These are phyloP conservation scores for Beta macrorhiza DNA, from an alignment of 179 eudicot species.

Conservation along the genomic window DNA sequence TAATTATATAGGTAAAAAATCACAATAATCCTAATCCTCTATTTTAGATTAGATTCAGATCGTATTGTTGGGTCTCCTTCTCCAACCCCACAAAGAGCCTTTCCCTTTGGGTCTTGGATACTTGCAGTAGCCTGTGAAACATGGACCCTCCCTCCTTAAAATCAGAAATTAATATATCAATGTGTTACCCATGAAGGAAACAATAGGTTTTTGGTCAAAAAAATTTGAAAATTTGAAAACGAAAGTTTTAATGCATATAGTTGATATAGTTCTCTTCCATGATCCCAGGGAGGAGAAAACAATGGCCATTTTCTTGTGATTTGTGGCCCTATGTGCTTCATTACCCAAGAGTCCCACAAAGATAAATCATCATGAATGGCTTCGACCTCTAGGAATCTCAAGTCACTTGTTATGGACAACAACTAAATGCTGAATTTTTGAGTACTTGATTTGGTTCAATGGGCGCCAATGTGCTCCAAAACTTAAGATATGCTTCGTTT, in stretches of 20 bases:
- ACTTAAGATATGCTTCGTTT: too few species aligned
- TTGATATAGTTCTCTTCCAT: conserved; percentile 9
- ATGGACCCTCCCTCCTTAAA: conserved; percentile 18
- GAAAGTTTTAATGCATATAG: not conserved
- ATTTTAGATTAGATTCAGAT: too few species aligned
- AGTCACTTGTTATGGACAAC: not conserved
- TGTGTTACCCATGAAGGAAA: conserved; percentile 35
- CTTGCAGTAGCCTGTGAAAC: conserved; percentile 15
- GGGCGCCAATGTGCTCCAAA: not conserved
- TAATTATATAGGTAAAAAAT: too few species aligned
- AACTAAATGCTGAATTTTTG: not conserved
- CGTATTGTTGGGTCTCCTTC: too few species aligned
- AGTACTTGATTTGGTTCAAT: not conserved
- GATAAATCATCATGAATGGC: not conserved
- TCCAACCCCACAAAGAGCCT: not conserved
- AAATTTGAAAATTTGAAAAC: conserved; percentile 1
- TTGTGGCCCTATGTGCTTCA: conserved; percentile 18
- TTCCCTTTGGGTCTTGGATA: not conserved
- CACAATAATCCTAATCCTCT: too few species aligned
- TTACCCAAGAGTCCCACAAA: conserved; percentile 7
- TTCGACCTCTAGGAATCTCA: not conserved
- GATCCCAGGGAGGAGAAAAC: conserved; percentile 19
- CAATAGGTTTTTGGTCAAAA: conserved; percentile 20
- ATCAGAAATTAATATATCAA: conserved; percentile 14
- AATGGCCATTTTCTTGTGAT: conserved; percentile 30